These are phyloP conservation scores for Theileria orientalis DNA, from an alignment of 169 alveolate species.

Conservation along the genomic window DNA sequence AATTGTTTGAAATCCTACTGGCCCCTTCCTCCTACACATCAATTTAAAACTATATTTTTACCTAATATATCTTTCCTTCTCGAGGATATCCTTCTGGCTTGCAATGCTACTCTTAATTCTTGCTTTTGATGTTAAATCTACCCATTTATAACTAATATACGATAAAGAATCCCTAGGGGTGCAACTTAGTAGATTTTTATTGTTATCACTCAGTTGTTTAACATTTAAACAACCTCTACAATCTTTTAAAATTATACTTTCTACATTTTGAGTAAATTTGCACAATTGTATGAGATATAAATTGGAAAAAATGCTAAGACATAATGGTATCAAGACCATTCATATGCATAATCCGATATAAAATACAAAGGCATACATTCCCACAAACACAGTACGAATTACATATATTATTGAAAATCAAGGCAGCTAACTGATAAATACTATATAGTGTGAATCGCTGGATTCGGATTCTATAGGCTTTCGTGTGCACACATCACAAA, in stretches of 20 bases:
- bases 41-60: not conserved
- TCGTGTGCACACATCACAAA: no score
- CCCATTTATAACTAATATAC: not conserved
- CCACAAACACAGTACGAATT: no score
- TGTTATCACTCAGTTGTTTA: not conserved
- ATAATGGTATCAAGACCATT: not conserved
- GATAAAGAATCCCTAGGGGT: not conserved
- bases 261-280: not conserved
- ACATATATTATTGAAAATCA: no score
- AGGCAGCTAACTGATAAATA: no score
- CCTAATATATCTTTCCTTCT: constrained; percentile 47
- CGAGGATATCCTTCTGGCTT: constrained; percentile 52
- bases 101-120: constrained; percentile 12
- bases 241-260: not conserved
- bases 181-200: not conserved
- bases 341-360: no score
- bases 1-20: constrained; percentile 39
- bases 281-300: not conserved
- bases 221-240: not conserved
- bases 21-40: constrained; percentile 12
- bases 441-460: no score
- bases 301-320: not conserved
- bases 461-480: no score
- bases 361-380: no score
- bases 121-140: not conserved